phyloP scores from a whole-genome alignment of 495 filamentous ascomycete species.

The Penicillium turbatum region DNA sequence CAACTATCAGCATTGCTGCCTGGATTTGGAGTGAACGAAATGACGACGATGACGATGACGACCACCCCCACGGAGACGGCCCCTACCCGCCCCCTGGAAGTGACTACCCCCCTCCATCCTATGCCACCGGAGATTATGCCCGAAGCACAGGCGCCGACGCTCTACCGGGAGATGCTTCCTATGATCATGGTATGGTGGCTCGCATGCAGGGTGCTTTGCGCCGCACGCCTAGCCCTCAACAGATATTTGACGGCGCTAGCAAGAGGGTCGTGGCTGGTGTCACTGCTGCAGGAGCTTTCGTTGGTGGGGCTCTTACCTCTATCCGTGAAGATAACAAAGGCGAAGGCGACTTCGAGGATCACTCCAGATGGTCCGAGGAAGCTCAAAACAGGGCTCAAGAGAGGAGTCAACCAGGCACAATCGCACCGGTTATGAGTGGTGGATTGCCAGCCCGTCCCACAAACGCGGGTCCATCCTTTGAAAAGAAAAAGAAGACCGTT shows the following conservation, averaged over 20 bases:
- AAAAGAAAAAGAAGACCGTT: constrained; percentile 69
- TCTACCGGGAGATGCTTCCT: constrained; percentile 32
- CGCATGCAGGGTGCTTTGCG: constrained; percentile 80
- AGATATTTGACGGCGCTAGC: constrained; percentile 75
- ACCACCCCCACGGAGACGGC: constrained; percentile 31
- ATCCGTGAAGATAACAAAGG: constrained; percentile 80
- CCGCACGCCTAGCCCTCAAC: constrained; percentile 84
- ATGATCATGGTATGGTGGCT: constrained; percentile 63
- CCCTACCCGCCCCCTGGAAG: constrained; percentile 34
- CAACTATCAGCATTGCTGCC: constrained; percentile 75
- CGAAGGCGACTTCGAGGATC: constrained; percentile 73
- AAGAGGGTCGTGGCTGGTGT: constrained; percentile 72
- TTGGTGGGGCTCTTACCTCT: constrained; percentile 73
- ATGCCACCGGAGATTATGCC: constrained; percentile 29
- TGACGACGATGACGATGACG: constrained; percentile 62
- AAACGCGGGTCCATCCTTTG: constrained; percentile 16
- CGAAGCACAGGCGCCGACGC: constrained; percentile 28
- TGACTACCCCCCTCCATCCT: constrained; percentile 27
- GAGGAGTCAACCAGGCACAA: constrained; percentile 23
- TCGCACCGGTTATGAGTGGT: constrained; percentile 29
- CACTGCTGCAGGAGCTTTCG: constrained; percentile 74
- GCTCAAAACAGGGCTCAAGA: constrained; percentile 49
- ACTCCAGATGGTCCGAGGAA: constrained; percentile 81
- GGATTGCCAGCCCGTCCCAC: constrained; percentile 22
- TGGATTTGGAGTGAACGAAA: constrained; percentile 91